Evolutionary conservation across 495 filamentous ascomycete genomes (phyloP).

Genomic region (Aspergillus incahuasiensis): DNA sequence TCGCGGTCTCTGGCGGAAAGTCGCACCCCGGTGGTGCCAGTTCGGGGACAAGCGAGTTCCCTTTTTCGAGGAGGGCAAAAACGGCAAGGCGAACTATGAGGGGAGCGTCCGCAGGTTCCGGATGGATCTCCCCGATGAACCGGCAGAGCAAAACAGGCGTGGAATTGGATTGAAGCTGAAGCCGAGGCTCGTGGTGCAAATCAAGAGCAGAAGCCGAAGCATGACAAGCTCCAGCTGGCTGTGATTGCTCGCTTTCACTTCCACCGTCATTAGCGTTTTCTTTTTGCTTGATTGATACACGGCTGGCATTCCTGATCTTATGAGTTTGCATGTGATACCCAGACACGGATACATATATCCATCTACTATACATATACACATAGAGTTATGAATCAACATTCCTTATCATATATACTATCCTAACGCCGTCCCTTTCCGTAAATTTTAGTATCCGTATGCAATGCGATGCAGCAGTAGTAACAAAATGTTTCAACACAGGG

Average conservation of each 20-base stretch:
- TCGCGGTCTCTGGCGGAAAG: slow-evolving; percentile 40
- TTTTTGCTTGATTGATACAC: not conserved
- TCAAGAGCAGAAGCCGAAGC: not conserved
- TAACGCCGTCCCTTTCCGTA: not conserved
- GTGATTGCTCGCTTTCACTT: not conserved
- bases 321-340: slow-evolving; percentile 8
- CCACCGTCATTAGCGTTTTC: not conserved
- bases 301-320: not conserved
- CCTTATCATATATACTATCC: not conserved
- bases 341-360: not conserved
- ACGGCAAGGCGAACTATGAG: slow-evolving; percentile 35
- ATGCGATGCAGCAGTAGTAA: not conserved
- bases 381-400: not conserved
- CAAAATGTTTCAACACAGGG: slow-evolving; percentile 2
- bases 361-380: not conserved
- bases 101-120: slow-evolving; percentile 47
- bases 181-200: slow-evolving; percentile 11
- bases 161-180: slow-evolving; percentile 12
- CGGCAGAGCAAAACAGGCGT: not conserved
- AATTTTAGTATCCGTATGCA: not conserved
- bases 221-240: slow-evolving; percentile 1
- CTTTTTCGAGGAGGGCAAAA: slow-evolving; percentile 40
- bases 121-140: slow-evolving; percentile 44
- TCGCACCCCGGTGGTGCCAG: slow-evolving; percentile 42
- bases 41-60: slow-evolving; percentile 26